These are phyloP conservation scores for Trametes cubensis DNA, from an alignment of 768 basidiomycete species.

Conservation along the genomic window DNA sequence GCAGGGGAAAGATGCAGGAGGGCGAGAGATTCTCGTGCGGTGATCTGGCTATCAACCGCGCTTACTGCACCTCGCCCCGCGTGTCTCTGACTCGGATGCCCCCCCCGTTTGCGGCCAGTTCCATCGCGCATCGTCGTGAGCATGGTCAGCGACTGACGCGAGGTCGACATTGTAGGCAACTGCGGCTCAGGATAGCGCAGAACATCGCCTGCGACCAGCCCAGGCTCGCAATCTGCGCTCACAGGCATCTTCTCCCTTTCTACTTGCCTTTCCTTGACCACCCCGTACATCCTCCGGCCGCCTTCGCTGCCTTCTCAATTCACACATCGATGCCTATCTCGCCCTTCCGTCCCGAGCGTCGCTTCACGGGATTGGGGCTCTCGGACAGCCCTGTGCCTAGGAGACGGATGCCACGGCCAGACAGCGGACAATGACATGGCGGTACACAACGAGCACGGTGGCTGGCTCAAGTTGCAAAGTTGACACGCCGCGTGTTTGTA, in stretches of 20 bases:
- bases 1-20: constrained; percentile 19
- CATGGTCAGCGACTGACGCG: neutral
- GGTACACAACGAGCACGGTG: constrained; percentile 1
- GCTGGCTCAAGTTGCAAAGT: neutral
- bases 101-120: neutral
- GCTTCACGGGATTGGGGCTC: neutral
- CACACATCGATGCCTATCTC: constrained; percentile 21
- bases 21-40: constrained; percentile 12
- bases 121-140: neutral
- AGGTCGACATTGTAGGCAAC: constrained; percentile 20
- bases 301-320: constrained; percentile 7
- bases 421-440: neutral
- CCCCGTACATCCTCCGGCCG: neutral
- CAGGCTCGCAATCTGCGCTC: too few species aligned
- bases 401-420: neutral
- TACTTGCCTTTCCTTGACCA: constrained; percentile 8
- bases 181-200: constrained; percentile 14
- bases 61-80: neutral
- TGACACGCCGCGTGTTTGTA: constrained; percentile 16
- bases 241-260: neutral
- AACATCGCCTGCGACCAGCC: neutral
- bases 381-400: constrained; percentile 9
- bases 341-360: neutral
- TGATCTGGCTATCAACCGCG: constrained; percentile 22
- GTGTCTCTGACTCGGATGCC: neutral